phyloP scores from a whole-genome alignment of 2,329 filamentous ascomycete genomes.

The Pyrenophora tritici-repentis region DNA sequence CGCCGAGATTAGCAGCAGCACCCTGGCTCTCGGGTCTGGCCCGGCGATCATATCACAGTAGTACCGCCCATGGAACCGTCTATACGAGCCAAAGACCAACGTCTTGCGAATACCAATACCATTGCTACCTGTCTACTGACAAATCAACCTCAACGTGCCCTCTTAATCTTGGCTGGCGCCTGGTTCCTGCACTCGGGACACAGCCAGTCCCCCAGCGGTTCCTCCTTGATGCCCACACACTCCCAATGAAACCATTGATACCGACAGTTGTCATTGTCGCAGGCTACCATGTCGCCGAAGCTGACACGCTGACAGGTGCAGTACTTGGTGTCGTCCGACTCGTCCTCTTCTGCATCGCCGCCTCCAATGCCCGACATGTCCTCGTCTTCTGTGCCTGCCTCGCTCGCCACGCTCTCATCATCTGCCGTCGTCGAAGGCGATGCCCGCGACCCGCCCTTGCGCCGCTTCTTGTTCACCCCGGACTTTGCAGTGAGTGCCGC shows the following conservation, averaged over 20 bases:
- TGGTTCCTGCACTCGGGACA: conserved; percentile 52
- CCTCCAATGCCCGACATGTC: conserved; percentile 58
- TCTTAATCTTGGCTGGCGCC: conserved; percentile 49
- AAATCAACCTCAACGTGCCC: conserved; percentile 33
- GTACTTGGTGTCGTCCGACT: conserved; percentile 77
- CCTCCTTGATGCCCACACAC: conserved; percentile 56
- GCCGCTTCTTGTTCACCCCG: conserved; percentile 45
- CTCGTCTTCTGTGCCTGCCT: conserved; percentile 50
- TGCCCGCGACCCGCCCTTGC: conserved; percentile 45
- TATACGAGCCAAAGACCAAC: neutral
- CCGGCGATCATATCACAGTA: conserved; percentile 6
- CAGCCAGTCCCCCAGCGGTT: conserved; percentile 57
- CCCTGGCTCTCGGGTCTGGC: conserved; percentile 10
- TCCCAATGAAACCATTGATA: conserved; percentile 90
- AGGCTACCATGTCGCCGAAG: conserved; percentile 87
- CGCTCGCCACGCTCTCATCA: conserved; percentile 60
- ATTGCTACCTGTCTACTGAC: too few relatives aligned
- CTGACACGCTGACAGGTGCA: conserved; percentile 83
- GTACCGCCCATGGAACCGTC: neutral
- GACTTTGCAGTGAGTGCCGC: conserved; percentile 43
- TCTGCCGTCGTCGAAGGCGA: conserved; percentile 53
- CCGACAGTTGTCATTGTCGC: conserved; percentile 80
- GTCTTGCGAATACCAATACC: too few relatives aligned
- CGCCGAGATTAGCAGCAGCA: conserved; percentile 8
- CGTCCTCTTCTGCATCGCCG: conserved; percentile 60